Percentiles rank a stretch among this genome's conserved stretches.
Evolutionary conservation across 305 asterid genomes (phyloP).

Genomic region (Fraxinus sp.): DNA sequence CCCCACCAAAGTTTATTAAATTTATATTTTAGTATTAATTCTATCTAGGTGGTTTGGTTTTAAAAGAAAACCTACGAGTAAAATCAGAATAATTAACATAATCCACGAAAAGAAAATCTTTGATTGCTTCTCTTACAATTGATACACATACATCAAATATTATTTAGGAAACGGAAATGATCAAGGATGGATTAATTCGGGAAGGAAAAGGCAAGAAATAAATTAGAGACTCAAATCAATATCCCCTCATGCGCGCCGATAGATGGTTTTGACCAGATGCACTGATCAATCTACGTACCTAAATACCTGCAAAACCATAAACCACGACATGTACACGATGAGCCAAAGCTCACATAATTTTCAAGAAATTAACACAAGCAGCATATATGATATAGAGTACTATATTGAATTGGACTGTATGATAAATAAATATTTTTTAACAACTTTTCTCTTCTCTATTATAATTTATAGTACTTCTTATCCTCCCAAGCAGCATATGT

Average conservation of each 20-base stretch:
- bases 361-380: too few species aligned
- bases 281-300: constrained; percentile 14
- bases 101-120: background rate
- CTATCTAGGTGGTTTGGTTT: too few species aligned
- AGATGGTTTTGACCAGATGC: background rate
- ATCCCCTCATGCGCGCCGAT: constrained; percentile 26
- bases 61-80: background rate
- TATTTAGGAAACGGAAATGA: background rate
- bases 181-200: background rate
- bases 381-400: too few species aligned
- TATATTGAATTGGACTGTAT: too few species aligned
- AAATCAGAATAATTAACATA: background rate
- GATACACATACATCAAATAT: background rate
- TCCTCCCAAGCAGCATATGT: too few species aligned
- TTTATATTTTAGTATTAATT: too few species aligned
- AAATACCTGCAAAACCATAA: constrained; percentile 24
- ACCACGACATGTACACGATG: background rate
- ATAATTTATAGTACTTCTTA: too few species aligned
- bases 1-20: too few species aligned
- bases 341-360: background rate
- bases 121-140: background rate
- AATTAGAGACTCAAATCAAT: constrained; percentile 9
- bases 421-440: too few species aligned
- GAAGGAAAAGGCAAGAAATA: background rate
- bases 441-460: too few species aligned